Percentiles rank a stretch among this genome's conserved stretches.
phyloP scores from a whole-genome alignment of 139 green algal species.

The Closterium sp. region DNA sequence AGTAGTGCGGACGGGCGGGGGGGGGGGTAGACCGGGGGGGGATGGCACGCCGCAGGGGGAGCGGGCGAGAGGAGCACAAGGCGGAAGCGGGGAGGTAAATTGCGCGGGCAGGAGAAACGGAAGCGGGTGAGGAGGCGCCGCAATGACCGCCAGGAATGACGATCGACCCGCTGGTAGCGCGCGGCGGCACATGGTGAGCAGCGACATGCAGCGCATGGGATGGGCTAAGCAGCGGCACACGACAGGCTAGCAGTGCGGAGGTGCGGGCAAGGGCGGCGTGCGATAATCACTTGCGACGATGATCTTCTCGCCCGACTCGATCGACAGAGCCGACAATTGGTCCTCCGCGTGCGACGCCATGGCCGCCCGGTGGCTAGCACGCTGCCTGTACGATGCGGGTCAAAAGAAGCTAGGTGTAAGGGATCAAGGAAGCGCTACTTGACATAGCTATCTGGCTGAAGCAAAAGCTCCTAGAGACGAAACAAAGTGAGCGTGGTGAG shows the following conservation, averaged over 20 bases:
- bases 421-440: not conserved
- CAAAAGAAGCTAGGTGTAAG: not conserved
- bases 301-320: not conserved
- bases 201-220: not conserved
- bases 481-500: too few relatives aligned
- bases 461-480: too few relatives aligned
- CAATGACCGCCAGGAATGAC: not conserved
- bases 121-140: not conserved
- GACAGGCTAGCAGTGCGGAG: not conserved
- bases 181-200: not conserved
- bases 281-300: not conserved
- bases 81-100: not conserved
- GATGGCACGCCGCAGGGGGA: not conserved
- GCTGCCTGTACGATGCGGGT: not conserved
- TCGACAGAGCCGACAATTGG: not conserved
- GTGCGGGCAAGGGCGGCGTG: not conserved
- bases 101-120: not conserved
- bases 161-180: not conserved
- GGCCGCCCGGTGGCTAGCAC: not conserved
- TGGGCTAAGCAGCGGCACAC: too few relatives aligned
- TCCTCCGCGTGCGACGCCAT: not conserved
- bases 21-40: not conserved
- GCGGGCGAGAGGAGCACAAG: not conserved
- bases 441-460: not conserved
- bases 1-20: not conserved